These are phyloP conservation scores for Cryptosporidium ubiquitum DNA, from an alignment of 169 alveolate species.

Conservation along the genomic window DNA sequence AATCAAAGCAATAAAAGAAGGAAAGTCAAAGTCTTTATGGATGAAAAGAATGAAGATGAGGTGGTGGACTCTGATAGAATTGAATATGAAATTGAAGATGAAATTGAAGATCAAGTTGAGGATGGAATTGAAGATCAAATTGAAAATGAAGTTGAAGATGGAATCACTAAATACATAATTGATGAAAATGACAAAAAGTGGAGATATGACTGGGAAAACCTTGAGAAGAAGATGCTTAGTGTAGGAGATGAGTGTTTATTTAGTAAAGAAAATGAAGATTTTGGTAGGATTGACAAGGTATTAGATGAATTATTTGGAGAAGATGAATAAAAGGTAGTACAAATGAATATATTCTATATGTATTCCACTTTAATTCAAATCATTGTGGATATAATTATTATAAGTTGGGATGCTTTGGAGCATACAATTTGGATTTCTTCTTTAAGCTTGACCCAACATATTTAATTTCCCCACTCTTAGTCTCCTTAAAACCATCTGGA, in stretches of 20 bases:
- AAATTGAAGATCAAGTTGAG: not conserved
- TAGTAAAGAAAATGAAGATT: not conserved
- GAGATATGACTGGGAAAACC: slow-evolving; percentile 14
- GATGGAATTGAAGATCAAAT: not conserved
- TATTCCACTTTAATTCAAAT: too few species aligned
- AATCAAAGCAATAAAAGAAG: not conserved
- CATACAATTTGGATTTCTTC: slow-evolving; percentile 26
- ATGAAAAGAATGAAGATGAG: not conserved
- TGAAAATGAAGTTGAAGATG: not conserved
- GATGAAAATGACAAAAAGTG: not conserved
- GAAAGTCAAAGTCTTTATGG: not conserved
- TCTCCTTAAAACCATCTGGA: slow-evolving; percentile 63
- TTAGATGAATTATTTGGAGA: not conserved
- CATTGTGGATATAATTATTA: too few species aligned
- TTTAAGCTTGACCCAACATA: slow-evolving; percentile 43
- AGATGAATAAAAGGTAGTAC: not conserved
- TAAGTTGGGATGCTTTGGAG: slow-evolving; percentile 21
- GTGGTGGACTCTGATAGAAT: not conserved
- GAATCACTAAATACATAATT: not conserved
- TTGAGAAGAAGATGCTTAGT: not conserved
- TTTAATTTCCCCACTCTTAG: slow-evolving; percentile 66
- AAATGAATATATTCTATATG: too few species aligned
- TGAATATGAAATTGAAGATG: not conserved
- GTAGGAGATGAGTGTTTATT: not conserved
- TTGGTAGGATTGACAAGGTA: not conserved